A percentile compares a stretch with the other conserved stretches of the same genome.
These are phyloP conservation scores for Tetrahymena malaccensis DNA, from an alignment of 73 alveolate genomes.

Conservation along the genomic window DNA sequence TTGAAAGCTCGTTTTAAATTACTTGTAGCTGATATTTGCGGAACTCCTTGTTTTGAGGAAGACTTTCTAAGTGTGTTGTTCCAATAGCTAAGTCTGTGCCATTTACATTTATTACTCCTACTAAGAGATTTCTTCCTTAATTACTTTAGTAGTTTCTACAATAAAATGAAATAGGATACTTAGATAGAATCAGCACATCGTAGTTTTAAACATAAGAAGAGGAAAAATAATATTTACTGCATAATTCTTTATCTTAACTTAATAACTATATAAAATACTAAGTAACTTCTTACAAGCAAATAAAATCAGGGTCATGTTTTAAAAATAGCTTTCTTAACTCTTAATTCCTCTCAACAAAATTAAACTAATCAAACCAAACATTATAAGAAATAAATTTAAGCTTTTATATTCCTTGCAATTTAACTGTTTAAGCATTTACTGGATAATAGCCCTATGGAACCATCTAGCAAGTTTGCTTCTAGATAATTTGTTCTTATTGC, in stretches of 20 bases:
- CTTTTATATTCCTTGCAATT: neutral
- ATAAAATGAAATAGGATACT: constrained; percentile 16
- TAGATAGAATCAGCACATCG: constrained; percentile 43
- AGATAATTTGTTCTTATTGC: neutral
- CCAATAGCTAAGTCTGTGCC: constrained; percentile 3
- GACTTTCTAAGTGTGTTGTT: constrained; percentile 45
- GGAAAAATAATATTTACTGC: constrained; percentile 21
- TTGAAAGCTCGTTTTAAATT: neutral
- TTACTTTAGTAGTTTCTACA: constrained; percentile 4
- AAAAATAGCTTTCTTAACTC: constrained; percentile 23
- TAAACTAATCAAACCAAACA: constrained; percentile 54
- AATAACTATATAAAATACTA: constrained; percentile 4
- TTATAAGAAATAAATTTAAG: constrained; percentile 39
- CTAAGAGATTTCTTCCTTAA: constrained; percentile 40
- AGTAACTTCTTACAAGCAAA: constrained; percentile 53
- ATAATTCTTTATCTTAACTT: neutral
- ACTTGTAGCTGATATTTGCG: constrained; percentile 9
- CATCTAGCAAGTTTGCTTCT: neutral
- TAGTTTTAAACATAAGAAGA: constrained; percentile 34
- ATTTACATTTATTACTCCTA: constrained; percentile 16
- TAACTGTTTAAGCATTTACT: neutral
- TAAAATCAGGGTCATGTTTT: constrained; percentile 40
- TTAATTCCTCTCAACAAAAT: constrained; percentile 33
- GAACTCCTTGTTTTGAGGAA: neutral
- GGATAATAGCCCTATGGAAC: neutral